Conservation (phyloP, 805 yeast genomes). For the Scheffersomyces lignosus region DNA sequence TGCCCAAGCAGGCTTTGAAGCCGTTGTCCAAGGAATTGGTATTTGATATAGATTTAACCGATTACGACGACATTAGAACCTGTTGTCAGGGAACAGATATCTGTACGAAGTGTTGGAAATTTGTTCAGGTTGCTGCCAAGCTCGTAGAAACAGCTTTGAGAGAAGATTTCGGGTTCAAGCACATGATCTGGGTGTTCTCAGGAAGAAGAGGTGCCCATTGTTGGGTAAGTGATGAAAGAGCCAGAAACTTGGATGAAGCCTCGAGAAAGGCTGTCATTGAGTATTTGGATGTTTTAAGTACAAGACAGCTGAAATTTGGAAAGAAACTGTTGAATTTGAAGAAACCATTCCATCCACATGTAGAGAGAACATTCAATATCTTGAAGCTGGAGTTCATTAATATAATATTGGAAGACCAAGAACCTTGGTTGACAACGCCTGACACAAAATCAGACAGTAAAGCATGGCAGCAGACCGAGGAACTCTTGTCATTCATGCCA, state of each 20-base stretch:
- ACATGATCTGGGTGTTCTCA: constrained; percentile 91
- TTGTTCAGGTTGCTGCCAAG: constrained; percentile 79
- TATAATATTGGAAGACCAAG: constrained; percentile 74
- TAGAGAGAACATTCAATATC: constrained; percentile 70
- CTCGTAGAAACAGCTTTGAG: constrained; percentile 69
- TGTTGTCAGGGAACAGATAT: constrained; percentile 87
- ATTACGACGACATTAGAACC: constrained; percentile 90
- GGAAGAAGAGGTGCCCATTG: constrained; percentile 99
- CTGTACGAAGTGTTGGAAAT: constrained; percentile 91
- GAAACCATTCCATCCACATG: constrained; percentile 89
- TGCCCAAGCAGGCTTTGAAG: constrained; percentile 74
- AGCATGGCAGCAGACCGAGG: constrained; percentile 48
- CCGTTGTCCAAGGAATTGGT: constrained; percentile 87
- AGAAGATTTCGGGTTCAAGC: constrained; percentile 87
- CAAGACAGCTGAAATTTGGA: constrained; percentile 28
- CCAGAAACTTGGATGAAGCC: constrained; percentile 69
- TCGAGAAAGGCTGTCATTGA: constrained; percentile 79
- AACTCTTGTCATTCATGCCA: constrained; percentile 61
- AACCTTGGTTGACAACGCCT: constrained; percentile 64
- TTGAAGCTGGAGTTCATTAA: constrained; percentile 63
- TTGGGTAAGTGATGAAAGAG: constrained; percentile 90
- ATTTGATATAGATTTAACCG: constrained; percentile 96
- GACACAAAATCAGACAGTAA: constrained; percentile 43
- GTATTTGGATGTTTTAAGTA: constrained; percentile 72
- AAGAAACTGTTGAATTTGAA: constrained; percentile 51